These are phyloP conservation scores for Triticum turgidum DNA, from an alignment of 176 grass and related monocot genomes.

Conservation along the genomic window DNA sequence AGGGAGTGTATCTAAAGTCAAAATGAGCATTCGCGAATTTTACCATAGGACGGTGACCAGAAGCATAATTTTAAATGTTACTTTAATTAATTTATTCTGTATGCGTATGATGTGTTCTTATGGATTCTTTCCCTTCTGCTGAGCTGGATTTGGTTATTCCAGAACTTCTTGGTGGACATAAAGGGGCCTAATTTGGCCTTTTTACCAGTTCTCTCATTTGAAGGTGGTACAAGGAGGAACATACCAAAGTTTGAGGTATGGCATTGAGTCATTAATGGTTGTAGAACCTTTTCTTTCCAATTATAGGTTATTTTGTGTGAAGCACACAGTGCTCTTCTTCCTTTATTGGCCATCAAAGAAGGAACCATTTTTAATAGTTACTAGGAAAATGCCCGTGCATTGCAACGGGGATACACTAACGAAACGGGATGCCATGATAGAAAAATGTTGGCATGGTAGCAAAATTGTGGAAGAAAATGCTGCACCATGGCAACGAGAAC, in stretches of 20 bases:
- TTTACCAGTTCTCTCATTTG: conserved; percentile 87
- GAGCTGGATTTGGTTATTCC: conserved; percentile 29
- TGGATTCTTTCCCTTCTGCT: not conserved
- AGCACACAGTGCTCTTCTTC: not conserved
- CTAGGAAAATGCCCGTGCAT: too few relatives aligned
- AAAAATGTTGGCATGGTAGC: too few relatives aligned
- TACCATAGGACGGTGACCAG: not conserved
- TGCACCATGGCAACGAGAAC: too few relatives aligned
- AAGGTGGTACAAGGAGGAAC: conserved; percentile 93
- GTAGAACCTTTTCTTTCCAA: not conserved
- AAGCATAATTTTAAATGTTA: conserved; percentile 9
- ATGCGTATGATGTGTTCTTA: conserved; percentile 20
- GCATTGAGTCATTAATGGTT: not conserved
- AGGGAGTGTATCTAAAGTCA: not conserved
- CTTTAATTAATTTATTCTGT: conserved; percentile 1
- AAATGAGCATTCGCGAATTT: not conserved
- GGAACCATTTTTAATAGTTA: not conserved
- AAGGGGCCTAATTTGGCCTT: conserved; percentile 74
- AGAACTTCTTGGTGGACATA: conserved; percentile 98
- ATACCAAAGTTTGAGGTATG: conserved; percentile 94
- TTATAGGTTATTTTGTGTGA: conserved; percentile 14
- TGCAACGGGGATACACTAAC: too few relatives aligned
- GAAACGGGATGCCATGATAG: too few relatives aligned
- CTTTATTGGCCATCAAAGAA: not conserved
- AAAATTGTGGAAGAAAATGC: too few relatives aligned